Base-by-base conservation (phyloP, 768 basidiomycete genomes). In the Hemileccinum rubropunctum region DNA sequence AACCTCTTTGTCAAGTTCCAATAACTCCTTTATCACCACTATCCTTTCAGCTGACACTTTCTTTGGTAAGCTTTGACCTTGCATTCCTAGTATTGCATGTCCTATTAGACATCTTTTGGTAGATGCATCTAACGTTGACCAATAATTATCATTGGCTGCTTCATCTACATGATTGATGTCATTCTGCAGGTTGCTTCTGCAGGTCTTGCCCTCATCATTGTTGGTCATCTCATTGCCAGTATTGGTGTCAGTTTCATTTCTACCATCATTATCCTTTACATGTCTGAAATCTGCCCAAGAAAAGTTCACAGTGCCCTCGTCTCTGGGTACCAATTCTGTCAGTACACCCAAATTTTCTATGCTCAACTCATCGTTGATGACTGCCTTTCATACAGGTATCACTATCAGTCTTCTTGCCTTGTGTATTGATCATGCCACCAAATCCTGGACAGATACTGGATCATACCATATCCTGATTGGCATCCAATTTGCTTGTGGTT, bases 1-100 rank as follows among this genome's bases (percentile, higher is more conserved):
- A 73, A 65, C 52, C 51, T 42, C 34, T 71, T 27, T 85, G 51
- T 35, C 68, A 20, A 73, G 78, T 27, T 61, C 77, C 30, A 58
- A 69, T 45, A 64, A 71, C 54, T 81, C 81, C 6, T 73, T 82
- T 59, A 71, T 85, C 73, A 62, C 76, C 51, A 77, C 76, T 23
- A 79, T 79, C 42, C 73, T 79, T 32, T 91, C 89, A 8, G 88
- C 86, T 17, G 91, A 91, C 53, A 93, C 90, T 26, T 91, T 93
- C 76, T 82, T 89, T 55, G 90, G 49, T 56, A 42, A 21, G 4
- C 15, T 30, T 39, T 23, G 50, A 39, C 45, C 86, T 48, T 41
- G 17, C 4, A 14, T 50, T 32, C 12, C 26, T 27, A 13, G 27
- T 13, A 17, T 39, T 34, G 6, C 1, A 1, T 11, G 11, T 41